Conservation (phyloP, 1,284 basidiomycete species). For the Mycosarcoma maydis region DNA sequence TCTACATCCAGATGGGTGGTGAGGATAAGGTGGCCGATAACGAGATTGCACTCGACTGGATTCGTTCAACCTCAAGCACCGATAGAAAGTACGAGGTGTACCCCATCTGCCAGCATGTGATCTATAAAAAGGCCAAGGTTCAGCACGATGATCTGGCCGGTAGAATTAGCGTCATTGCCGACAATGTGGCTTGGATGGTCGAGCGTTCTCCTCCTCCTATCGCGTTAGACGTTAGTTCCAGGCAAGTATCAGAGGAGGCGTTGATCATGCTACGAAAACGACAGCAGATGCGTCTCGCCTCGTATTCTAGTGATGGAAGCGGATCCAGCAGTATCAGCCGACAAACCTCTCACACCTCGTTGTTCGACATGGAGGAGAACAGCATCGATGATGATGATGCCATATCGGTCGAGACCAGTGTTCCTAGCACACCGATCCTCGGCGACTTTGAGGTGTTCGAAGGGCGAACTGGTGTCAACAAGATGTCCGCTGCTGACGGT, state of each 20-base stretch:
- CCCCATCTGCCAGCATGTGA: conserved; percentile 64
- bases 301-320: conserved; percentile 31
- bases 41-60: conserved; percentile 36
- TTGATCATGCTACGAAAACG: not conserved
- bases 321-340: conserved; percentile 17
- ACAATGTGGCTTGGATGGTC: conserved; percentile 64
- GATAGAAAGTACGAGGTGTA: conserved; percentile 59
- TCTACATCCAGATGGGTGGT: conserved; percentile 60
- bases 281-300: conserved; percentile 24
- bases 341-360: conserved; percentile 16
- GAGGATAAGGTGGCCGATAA: conserved; percentile 58
- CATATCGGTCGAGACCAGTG: conserved; percentile 14
- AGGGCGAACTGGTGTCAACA: not conserved
- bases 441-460: conserved; percentile 7
- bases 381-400: conserved; percentile 13
- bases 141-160: conserved; percentile 63
- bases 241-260: not conserved
- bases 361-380: conserved; percentile 23
- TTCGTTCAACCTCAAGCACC: conserved; percentile 31
- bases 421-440: conserved; percentile 18
- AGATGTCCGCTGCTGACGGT: not conserved
- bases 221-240: not conserved
- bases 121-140: conserved; percentile 64
- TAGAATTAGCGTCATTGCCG: conserved; percentile 58
- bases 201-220: conserved; percentile 40